phyloP scores from a whole-genome alignment of 2,329 filamentous ascomycete genomes.

The Xylariaceae sp. region DNA sequence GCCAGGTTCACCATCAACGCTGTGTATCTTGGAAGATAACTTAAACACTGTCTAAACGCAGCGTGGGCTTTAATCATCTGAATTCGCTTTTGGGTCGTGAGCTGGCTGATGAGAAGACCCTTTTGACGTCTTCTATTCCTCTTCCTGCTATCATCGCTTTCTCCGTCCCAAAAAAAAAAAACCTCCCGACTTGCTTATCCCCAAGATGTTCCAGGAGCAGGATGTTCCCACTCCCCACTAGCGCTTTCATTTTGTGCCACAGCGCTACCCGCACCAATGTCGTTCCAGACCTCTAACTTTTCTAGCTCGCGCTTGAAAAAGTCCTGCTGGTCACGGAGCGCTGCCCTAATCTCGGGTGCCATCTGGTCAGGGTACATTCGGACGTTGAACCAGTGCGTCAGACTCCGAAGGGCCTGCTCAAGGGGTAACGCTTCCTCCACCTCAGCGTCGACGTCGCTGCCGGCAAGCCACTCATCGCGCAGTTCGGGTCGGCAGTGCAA shows the following conservation, averaged over 20 bases:
- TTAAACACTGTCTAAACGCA: too few relatives aligned
- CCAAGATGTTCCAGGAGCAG: conserved; percentile 11
- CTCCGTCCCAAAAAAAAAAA: too few relatives aligned
- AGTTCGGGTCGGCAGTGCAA: conserved; percentile 91
- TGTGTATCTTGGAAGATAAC: too few relatives aligned
- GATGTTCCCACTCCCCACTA: conserved; percentile 33
- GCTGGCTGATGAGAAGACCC: too few relatives aligned
- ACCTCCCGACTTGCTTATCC: too few relatives aligned
- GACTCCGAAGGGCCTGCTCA: conserved; percentile 84
- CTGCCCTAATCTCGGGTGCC: conserved; percentile 60
- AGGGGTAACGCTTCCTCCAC: conserved; percentile 91
- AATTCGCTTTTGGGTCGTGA: too few relatives aligned
- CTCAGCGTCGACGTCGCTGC: conserved; percentile 89
- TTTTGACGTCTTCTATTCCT: neutral
- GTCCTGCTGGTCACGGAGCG: conserved; percentile 75
- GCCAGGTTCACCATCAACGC: too few relatives aligned
- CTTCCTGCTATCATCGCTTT: neutral
- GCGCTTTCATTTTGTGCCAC: conserved; percentile 24
- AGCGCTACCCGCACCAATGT: conserved; percentile 37
- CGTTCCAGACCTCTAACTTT: conserved; percentile 66
- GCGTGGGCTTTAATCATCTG: too few relatives aligned
- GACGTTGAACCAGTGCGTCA: conserved; percentile 96
- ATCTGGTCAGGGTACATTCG: conserved; percentile 81
- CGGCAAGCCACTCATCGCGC: conserved; percentile 92
- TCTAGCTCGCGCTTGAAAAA: conserved; percentile 82